A percentile compares a stretch with the other conserved stretches of the same genome.
phyloP scores from a whole-genome alignment of 352 stramenopile genomes.

The Phytophthora citrophthora region DNA sequence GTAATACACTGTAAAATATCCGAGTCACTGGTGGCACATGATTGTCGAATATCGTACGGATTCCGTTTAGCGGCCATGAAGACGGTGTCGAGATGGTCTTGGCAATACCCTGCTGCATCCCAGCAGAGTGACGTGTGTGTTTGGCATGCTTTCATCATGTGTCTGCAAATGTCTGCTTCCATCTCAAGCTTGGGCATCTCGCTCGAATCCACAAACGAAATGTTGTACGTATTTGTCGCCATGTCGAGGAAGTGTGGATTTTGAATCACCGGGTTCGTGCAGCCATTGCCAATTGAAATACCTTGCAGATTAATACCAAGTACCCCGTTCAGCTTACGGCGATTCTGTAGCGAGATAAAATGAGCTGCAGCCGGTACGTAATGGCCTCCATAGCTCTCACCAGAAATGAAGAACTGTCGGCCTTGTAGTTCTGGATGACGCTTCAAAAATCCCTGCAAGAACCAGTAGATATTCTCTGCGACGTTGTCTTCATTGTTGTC shows the following conservation, averaged over 20 bases:
- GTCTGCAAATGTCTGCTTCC: conserved; percentile 37
- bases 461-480: conserved; percentile 71
- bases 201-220: conserved; percentile 53
- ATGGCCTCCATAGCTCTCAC: conserved; percentile 74
- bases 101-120: conserved; percentile 49
- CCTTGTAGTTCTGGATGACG: conserved; percentile 61
- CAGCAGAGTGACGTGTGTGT: conserved; percentile 34
- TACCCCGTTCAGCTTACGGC: not conserved
- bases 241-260: conserved; percentile 62
- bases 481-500: conserved; percentile 57
- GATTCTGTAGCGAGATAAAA: conserved; percentile 61
- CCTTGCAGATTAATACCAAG: conserved; percentile 57
- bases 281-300: conserved; percentile 68
- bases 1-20: conserved; percentile 50
- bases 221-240: conserved; percentile 73
- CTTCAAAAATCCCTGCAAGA: conserved; percentile 69
- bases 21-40: conserved; percentile 23
- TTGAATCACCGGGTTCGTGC: conserved; percentile 55
- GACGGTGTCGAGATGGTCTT: conserved; percentile 21
- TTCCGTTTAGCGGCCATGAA: conserved; percentile 52
- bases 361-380: conserved; percentile 61
- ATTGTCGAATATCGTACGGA: conserved; percentile 68
- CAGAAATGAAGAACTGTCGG: conserved; percentile 67
- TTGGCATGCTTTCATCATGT: conserved; percentile 49
- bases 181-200: conserved; percentile 45